These are phyloP conservation scores for Mycena haematopus DNA, from an alignment of 768 basidiomycete species.

Conservation along the genomic window DNA sequence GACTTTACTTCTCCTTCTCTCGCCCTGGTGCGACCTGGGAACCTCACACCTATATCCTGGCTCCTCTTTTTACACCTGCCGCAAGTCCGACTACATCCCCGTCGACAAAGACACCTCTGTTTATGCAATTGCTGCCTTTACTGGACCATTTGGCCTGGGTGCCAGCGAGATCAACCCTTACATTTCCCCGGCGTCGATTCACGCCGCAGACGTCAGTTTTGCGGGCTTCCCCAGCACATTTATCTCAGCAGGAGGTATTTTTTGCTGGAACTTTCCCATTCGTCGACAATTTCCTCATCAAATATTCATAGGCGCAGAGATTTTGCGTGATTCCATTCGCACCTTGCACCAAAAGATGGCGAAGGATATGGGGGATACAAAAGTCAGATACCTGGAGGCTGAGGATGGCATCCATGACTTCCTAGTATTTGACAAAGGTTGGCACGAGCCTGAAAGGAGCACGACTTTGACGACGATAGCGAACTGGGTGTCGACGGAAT, in stretches of 20 bases:
- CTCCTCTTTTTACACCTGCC: constrained; percentile 44
- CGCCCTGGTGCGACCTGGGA: constrained; percentile 62
- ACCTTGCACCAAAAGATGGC: constrained; percentile 56
- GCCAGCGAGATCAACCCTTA: constrained; percentile 57
- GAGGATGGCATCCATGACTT: constrained; percentile 63
- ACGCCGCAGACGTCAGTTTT: constrained; percentile 48
- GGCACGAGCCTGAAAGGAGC: constrained; percentile 61
- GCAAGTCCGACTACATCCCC: constrained; percentile 46
- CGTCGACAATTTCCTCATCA: too few species aligned
- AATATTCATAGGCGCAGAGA: constrained; percentile 44
- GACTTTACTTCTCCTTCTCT: constrained; percentile 56
- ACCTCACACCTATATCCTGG: constrained; percentile 45
- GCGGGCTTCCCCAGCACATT: constrained; percentile 66
- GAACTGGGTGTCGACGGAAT: constrained; percentile 46
- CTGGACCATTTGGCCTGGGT: constrained; percentile 54
- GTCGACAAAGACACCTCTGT: constrained; percentile 28
- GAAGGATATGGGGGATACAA: constrained; percentile 52
- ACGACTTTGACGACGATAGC: constrained; percentile 55
- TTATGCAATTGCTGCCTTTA: constrained; percentile 49
- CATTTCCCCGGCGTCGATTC: constrained; percentile 62
- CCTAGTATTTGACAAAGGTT: constrained; percentile 45
- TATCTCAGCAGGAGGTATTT: constrained; percentile 55
- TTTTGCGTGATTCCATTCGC: constrained; percentile 58
- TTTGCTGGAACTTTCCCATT: too few species aligned
- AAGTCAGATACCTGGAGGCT: constrained; percentile 55